phyloP scores from a whole-genome alignment of 2,329 filamentous ascomycete genomes.

The Sclerotinia borealis region DNA sequence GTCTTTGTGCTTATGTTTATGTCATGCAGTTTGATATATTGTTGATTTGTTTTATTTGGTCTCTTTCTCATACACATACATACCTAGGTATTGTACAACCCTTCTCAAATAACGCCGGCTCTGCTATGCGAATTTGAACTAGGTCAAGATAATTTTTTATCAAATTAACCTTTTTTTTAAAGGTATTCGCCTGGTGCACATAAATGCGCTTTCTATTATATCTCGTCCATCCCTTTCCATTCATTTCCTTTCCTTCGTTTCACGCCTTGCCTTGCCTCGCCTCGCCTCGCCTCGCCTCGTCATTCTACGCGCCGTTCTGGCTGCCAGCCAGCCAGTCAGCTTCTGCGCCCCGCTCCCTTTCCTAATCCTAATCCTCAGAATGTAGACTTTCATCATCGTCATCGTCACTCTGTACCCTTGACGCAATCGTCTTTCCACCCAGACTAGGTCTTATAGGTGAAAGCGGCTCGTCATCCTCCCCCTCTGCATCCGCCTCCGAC shows the following conservation, averaged over 20 bases:
- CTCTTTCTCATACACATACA: not conserved
- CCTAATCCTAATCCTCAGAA: constrained; percentile 2
- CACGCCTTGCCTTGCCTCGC: too few relatives aligned
- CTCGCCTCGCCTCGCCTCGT: not conserved
- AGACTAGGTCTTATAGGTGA: not conserved
- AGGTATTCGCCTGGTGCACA: not conserved
- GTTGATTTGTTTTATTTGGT: too few relatives aligned
- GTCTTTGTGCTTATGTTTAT: not conserved
- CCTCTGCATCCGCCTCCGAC: constrained; percentile 5
- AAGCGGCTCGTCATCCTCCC: constrained; percentile 2
- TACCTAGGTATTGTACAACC: too few relatives aligned
- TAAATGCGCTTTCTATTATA: not conserved
- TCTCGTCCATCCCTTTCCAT: not conserved
- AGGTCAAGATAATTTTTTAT: not conserved
- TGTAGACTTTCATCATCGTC: constrained; percentile 7
- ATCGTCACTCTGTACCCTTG: constrained; percentile 7
- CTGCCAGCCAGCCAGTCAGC: not conserved
- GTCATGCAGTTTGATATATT: not conserved
- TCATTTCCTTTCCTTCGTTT: too few relatives aligned
- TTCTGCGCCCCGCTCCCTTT: too few relatives aligned
- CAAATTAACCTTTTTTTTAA: not conserved
- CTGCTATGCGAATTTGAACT: not conserved
- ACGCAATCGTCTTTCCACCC: not conserved
- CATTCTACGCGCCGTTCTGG: not conserved
- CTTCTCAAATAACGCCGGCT: not conserved